These are phyloP conservation scores for Clonostachys chloroleuca DNA, from an alignment of 2,329 filamentous ascomycete genomes.

Conservation along the genomic window DNA sequence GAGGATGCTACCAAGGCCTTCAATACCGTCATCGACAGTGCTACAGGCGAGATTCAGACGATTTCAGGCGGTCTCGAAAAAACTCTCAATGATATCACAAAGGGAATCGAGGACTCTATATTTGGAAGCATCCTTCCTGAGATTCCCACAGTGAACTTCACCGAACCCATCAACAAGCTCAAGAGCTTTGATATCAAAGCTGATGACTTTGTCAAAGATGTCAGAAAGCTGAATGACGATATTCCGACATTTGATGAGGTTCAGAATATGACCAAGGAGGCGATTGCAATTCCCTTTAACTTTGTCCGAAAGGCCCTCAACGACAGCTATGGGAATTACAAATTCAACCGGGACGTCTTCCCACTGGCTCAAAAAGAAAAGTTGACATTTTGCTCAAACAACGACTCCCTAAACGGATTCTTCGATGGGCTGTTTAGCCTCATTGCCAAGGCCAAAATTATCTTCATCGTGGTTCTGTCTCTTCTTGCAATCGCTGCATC, in stretches of 20 bases:
- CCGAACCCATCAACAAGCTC: constrained; percentile 58
- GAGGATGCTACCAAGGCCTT: constrained; percentile 47
- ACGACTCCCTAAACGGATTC: constrained; percentile 77
- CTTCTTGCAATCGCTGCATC: constrained; percentile 69
- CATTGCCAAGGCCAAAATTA: constrained; percentile 63
- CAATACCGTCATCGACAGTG: constrained; percentile 43
- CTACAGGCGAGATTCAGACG: constrained; percentile 55
- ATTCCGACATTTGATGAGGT: constrained; percentile 83
- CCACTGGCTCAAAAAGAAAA: constrained; percentile 79
- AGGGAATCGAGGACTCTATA: constrained; percentile 36
- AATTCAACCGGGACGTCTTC: constrained; percentile 73
- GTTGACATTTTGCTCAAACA: constrained; percentile 84
- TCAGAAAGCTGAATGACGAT: constrained; percentile 69
- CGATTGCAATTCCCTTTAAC: constrained; percentile 77
- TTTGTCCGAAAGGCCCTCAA: constrained; percentile 72
- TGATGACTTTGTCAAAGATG: constrained; percentile 60
- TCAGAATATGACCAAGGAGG: constrained; percentile 72
- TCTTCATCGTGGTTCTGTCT: constrained; percentile 72
- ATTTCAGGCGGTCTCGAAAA: constrained; percentile 43
- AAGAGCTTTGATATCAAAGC: constrained; percentile 66
- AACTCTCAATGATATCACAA: constrained; percentile 45
- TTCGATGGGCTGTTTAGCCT: constrained; percentile 69
- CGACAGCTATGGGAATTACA: constrained; percentile 65
- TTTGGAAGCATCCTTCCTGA: constrained; percentile 41
- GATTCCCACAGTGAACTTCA: constrained; percentile 58